These are phyloP conservation scores for Alternaria triticimaculans DNA, from an alignment of 2,329 filamentous ascomycete species.

Conservation along the genomic window DNA sequence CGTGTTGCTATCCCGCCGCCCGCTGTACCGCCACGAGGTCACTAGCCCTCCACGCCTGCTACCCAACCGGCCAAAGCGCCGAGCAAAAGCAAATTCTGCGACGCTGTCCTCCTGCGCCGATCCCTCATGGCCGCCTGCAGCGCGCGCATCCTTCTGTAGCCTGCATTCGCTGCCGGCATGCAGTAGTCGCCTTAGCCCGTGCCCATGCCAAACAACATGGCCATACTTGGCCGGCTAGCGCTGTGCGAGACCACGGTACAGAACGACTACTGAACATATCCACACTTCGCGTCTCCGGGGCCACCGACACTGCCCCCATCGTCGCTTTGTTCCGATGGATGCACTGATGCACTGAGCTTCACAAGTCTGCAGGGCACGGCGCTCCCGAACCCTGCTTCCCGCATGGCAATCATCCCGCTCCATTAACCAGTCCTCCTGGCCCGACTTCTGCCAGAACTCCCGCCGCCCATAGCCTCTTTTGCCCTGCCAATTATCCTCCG, in stretches of 20 bases:
- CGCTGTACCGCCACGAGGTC: slow-evolving; percentile 40
- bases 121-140: slow-evolving; percentile 20
- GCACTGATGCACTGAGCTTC: background rate
- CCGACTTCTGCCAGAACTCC: slow-evolving; percentile 4
- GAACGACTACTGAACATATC: background rate
- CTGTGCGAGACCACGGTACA: background rate
- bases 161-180: slow-evolving; percentile 8
- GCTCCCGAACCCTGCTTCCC: slow-evolving; percentile 1
- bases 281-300: background rate
- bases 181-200: slow-evolving; percentile 3
- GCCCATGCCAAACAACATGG: slow-evolving; percentile 3
- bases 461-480: slow-evolving; percentile 4
- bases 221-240: slow-evolving; percentile 1
- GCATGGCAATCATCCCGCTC: background rate
- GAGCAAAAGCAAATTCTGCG: slow-evolving; percentile 16
- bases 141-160: slow-evolving; percentile 5
- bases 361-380: background rate
- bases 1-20: slow-evolving; percentile 22
- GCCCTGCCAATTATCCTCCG: slow-evolving; percentile 4
- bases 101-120: slow-evolving; percentile 8
- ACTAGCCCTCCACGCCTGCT: slow-evolving; percentile 19
- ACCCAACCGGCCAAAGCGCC: slow-evolving; percentile 32
- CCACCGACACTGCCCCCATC: background rate
- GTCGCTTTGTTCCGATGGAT: background rate
- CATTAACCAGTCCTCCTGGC: background rate